Evolutionary conservation across 805 yeast species (phyloP), one percentile per base, ranked within the genome.

Genomic region (Osmozyma mogii): DNA sequence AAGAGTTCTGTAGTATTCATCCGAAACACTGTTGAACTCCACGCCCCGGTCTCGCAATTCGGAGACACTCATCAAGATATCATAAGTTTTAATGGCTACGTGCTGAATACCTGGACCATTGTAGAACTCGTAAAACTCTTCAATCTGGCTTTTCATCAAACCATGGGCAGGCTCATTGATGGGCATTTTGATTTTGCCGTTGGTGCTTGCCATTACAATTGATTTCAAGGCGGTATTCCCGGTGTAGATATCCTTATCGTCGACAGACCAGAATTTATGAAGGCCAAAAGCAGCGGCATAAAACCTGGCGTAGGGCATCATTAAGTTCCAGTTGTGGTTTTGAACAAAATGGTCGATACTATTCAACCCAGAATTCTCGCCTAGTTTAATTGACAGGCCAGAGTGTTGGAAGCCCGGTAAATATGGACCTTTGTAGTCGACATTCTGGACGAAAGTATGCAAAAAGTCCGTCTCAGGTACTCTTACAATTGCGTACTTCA

Each of bases 41-140:
- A 75, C 70, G 3, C 94, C 94, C 28, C 84, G 61, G n/a, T 50
- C 34, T 23, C 56, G 63, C 66, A 85, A 54, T 9, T 61, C 54
- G 2, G 49, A 37, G 9, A 84, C 78, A 0, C 85, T 63, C 3
- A 49, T 47, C 13, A 83, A 41, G 22, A 84, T 84, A 50, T 81
- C 64, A 16, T 60, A 53, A 0, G 89, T 83, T 29, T 60, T 54
- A 15, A 84, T 50, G 0, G 95, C 95, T 45, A 84, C 60, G 47
- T 84, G 95, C 55, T 84, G 95, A 20, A 85, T 71, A 3, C 95
- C 95, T 0, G 94, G 81, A 0, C 95, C 94, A 27, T 72, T 71
- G 50, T 83, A 68, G 45, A 62, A 84, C 30, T 77, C 80, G 38
- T 79, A 54, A 48, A 79, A 84, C 52, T 84, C 95, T 52, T 84